These are phyloP conservation scores for Candida sojae DNA, from an alignment of 1,139 yeast genomes.

Conservation along the genomic window DNA sequence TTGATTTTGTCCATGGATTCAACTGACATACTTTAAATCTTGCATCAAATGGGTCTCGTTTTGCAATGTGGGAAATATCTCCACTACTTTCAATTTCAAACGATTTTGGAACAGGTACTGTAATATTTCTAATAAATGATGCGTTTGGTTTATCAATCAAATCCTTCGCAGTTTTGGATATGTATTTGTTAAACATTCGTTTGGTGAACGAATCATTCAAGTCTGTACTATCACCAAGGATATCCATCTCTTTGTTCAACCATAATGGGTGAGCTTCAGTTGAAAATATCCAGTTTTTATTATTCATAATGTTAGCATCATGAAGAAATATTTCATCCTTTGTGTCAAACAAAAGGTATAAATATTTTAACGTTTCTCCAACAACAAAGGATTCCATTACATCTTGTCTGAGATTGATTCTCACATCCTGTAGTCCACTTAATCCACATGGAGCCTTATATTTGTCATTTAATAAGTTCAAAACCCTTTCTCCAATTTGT, in stretches of 20 bases:
- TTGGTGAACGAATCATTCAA: neutral
- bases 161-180: conserved; percentile 2
- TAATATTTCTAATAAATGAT: conserved; percentile 19
- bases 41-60: conserved; percentile 21
- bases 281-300: conserved; percentile 70
- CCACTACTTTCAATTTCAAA: conserved; percentile 15
- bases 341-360: conserved; percentile 77
- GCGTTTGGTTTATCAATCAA: conserved; percentile 5
- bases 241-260: conserved; percentile 38
- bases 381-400: conserved; percentile 91
- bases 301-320: conserved; percentile 24
- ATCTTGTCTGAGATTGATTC: conserved; percentile 64
- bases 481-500: conserved; percentile 67
- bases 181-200: neutral
- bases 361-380: conserved; percentile 82
- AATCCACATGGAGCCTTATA: conserved; percentile 75
- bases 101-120: conserved; percentile 17
- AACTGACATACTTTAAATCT: conserved; percentile 34
- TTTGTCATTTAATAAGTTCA: conserved; percentile 53
- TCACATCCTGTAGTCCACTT: conserved; percentile 72
- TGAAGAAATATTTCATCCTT: conserved; percentile 55
- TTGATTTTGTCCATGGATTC: conserved; percentile 23
- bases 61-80: conserved; percentile 14
- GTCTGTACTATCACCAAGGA: conserved; percentile 1
- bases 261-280: conserved; percentile 95